A percentile compares a stretch with the other conserved stretches of the same genome.
phyloP scores from a whole-genome alignment of 2,329 filamentous ascomycete genomes.

The Lasiodiplodia hormozganensis region DNA sequence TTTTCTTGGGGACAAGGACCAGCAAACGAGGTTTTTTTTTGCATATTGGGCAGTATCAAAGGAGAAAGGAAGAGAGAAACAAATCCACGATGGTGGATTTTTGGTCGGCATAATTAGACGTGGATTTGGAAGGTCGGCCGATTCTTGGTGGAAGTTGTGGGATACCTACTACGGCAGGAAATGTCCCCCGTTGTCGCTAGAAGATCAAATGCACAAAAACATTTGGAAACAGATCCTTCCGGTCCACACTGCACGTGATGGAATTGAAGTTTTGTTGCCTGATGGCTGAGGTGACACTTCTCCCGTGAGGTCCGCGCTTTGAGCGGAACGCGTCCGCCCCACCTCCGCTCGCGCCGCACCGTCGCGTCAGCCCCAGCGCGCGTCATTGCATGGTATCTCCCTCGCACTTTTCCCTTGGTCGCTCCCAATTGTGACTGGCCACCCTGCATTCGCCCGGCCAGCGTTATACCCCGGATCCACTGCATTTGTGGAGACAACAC shows the following conservation, averaged over 20 bases:
- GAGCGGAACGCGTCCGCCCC: conserved; percentile 9
- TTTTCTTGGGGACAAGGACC: not conserved
- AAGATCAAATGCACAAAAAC: conserved; percentile 26
- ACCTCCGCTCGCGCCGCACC: not conserved
- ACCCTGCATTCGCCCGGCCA: not conserved
- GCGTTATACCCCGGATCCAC: not conserved
- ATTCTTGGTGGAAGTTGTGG: conserved; percentile 15
- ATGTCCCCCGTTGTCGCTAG: conserved; percentile 20
- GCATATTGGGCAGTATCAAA: conserved; percentile 12
- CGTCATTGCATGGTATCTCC: conserved; percentile 10
- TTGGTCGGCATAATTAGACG: conserved; percentile 11
- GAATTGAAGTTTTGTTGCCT: not conserved
- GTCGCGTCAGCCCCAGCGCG: not conserved
- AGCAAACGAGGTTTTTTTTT: not conserved
- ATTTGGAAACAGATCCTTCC: conserved; percentile 16
- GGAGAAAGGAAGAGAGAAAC: not conserved
- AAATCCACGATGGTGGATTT: not conserved
- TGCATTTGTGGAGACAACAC: not conserved
- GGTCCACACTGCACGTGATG: not conserved
- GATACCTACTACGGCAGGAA: conserved; percentile 24
- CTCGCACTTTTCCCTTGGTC: not conserved
- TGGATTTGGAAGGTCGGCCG: conserved; percentile 18
- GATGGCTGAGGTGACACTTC: not conserved
- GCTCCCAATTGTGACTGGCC: not conserved
- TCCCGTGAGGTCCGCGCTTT: not conserved